phyloP scores from a whole-genome alignment of 192 early-diverging fungal genomes.

The Coemansia sp. region DNA sequence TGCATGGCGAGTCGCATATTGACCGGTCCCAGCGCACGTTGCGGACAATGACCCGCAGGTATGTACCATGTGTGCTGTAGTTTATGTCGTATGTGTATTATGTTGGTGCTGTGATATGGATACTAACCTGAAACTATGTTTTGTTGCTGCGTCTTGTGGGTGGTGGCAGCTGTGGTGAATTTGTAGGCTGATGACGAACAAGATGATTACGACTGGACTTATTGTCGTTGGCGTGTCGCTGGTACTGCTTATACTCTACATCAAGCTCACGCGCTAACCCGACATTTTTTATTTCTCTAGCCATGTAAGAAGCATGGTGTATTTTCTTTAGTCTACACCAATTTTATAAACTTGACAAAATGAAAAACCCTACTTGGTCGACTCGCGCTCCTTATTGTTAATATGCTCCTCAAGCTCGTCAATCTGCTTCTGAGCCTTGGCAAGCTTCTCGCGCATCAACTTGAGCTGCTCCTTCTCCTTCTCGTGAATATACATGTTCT shows the following conservation, averaged over 20 bases:
- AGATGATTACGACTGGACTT: conserved; percentile 82
- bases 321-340: too few relatives aligned
- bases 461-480: conserved; percentile 40
- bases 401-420: conserved; percentile 36
- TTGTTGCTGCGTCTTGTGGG: conserved; percentile 4
- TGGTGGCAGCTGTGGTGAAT: conserved; percentile 15
- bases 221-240: conserved; percentile 77
- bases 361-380: conserved; percentile 14
- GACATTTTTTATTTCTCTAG: neutral
- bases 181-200: conserved; percentile 83
- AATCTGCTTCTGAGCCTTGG: conserved; percentile 29
- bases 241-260: conserved; percentile 80
- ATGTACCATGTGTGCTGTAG: conserved; percentile 15
- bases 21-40: conserved; percentile 65
- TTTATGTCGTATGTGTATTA: neutral
- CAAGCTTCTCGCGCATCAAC: conserved; percentile 36
- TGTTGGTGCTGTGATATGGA: neutral
- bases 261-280: conserved; percentile 63
- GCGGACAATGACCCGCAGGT: conserved; percentile 76
- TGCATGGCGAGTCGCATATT: conserved; percentile 74
- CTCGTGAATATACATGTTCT: conserved; percentile 55
- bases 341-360: too few relatives aligned
- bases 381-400: conserved; percentile 17
- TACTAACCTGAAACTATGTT: neutral
- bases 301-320: too few relatives aligned